A percentile compares a stretch with the other conserved stretches of the same genome.
These are phyloP conservation scores for Fusarium azukiicola DNA, from an alignment of 2,329 filamentous ascomycete genomes.

Conservation along the genomic window DNA sequence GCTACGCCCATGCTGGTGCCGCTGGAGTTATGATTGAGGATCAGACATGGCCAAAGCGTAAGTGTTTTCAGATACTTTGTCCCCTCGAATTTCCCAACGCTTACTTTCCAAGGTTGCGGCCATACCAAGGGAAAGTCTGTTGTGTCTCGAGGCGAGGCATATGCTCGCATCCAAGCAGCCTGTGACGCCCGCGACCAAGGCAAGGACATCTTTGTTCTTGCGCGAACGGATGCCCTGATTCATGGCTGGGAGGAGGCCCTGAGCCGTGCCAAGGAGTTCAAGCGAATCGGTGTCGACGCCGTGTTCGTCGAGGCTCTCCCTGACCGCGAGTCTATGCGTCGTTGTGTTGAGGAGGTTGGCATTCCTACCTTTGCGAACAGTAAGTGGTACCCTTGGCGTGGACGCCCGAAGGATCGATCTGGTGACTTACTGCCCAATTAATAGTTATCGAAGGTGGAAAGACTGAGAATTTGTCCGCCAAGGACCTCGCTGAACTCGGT, in stretches of 20 bases:
- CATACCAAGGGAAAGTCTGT: conserved; percentile 71
- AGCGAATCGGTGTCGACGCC: conserved; percentile 66
- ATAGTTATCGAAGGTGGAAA: conserved; percentile 57
- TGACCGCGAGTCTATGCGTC: conserved; percentile 66
- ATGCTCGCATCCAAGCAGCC: conserved; percentile 68
- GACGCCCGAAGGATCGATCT: background rate
- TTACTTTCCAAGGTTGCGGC: conserved; percentile 46
- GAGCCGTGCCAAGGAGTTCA: conserved; percentile 63
- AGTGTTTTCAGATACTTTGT: conserved; percentile 30
- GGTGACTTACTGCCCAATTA: no score
- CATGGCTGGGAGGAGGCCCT: conserved; percentile 69
- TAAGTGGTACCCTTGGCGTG: background rate
- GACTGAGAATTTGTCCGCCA: conserved; percentile 59
- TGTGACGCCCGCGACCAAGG: conserved; percentile 68
- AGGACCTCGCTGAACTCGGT: conserved; percentile 60
- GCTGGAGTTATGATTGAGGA: conserved; percentile 69
- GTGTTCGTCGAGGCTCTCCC: conserved; percentile 68
- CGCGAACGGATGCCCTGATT: conserved; percentile 66
- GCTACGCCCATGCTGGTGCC: conserved; percentile 65
- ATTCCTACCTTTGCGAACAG: conserved; percentile 66
- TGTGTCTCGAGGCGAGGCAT: conserved; percentile 68
- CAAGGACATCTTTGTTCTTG: conserved; percentile 68
- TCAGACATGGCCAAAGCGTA: conserved; percentile 72
- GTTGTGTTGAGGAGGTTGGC: conserved; percentile 57
- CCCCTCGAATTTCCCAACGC: no score